Evolutionary conservation across 306 rosid species (phyloP), one percentile per base, ranked within the genome.

Genomic region (Cicer yamashitae): DNA sequence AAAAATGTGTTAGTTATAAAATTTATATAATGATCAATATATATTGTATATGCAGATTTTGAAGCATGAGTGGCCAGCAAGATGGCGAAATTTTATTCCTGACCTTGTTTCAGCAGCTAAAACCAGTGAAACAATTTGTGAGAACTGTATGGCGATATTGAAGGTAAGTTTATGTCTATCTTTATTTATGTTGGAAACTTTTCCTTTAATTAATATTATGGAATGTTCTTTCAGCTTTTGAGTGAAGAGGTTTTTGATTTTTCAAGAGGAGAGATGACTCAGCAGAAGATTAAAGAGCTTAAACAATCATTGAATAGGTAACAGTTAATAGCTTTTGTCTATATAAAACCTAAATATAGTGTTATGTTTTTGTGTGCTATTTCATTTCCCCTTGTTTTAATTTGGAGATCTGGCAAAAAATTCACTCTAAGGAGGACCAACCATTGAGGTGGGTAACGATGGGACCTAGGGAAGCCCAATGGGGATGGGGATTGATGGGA

Each of bases 51-150:
- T 82, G 64, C 85, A 96, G 99, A 90, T 96, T 76, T 84, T 96
- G 87, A 96, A 96, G 97, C 99, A 96, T 77, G 99, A 96, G 79
- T 96, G 99, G 99, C 99, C 99, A 1, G 89, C 86, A 0, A 90
- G 89, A 83, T 96, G 99, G 99, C 87, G 53, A 80, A 90, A 91
- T 85, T 85, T 96, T 81, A 86, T 96, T 81, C 99, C 98, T 4
- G 99, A 96, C 82, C 97, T 93, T 10, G 98, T 93, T 58, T 80
- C 91, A 41, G 96, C 96, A 40, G 96, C 98, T 73, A 93, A 91
- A 84, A 86, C 98, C 54, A 93, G 96, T 71, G 98, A 93, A 93
- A 93, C 98, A 7, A 87, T 93, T 59, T 93, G 98, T 60, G 98
- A 93, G 88, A 93, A 93, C 80, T 93, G 98, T 75, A 93, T 93